These are phyloP conservation scores for Urtica urens DNA, from an alignment of 306 rosid genomes.

Conservation along the genomic window DNA sequence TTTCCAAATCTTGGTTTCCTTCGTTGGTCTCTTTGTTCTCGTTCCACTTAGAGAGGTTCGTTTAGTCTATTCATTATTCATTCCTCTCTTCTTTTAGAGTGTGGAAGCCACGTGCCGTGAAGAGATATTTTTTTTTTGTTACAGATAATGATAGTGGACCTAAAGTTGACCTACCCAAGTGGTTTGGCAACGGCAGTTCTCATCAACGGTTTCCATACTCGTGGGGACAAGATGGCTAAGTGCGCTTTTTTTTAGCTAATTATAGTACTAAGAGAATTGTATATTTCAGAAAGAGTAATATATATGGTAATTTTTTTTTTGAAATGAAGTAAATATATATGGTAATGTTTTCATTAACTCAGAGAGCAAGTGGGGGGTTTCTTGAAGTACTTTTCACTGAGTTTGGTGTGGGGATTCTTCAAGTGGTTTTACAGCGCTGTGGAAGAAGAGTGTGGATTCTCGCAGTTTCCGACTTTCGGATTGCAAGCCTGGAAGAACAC, in stretches of 20 bases:
- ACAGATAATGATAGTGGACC: conserved; percentile 94
- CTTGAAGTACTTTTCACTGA: conserved; percentile 51
- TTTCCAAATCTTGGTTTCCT: conserved; percentile 75
- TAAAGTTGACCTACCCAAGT: conserved; percentile 75
- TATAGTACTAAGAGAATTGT: background rate
- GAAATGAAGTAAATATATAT: conserved; percentile 15
- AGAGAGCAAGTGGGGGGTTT: conserved; percentile 86
- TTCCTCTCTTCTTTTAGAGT: no score
- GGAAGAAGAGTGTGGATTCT: conserved; percentile 72
- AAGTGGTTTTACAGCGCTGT: conserved; percentile 84
- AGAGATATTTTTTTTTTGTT: conserved; percentile 10
- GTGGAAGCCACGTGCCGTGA: background rate
- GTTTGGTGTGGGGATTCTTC: conserved; percentile 84
- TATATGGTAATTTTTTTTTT: no score
- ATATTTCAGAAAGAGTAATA: background rate
- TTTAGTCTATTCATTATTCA: no score
- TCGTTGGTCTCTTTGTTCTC: conserved; percentile 87
- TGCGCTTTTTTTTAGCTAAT: conserved; percentile 16
- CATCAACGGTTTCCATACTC: conserved; percentile 85
- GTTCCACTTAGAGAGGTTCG: conserved; percentile 88
- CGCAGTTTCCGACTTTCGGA: conserved; percentile 92
- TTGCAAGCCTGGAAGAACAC: conserved; percentile 69
- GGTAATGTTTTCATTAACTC: conserved; percentile 22
- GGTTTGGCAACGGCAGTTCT: conserved; percentile 99
- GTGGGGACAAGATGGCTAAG: conserved; percentile 79